Conservation (phyloP, 2,329 filamentous ascomycete species). For the Lecanicillium sp. region DNA sequence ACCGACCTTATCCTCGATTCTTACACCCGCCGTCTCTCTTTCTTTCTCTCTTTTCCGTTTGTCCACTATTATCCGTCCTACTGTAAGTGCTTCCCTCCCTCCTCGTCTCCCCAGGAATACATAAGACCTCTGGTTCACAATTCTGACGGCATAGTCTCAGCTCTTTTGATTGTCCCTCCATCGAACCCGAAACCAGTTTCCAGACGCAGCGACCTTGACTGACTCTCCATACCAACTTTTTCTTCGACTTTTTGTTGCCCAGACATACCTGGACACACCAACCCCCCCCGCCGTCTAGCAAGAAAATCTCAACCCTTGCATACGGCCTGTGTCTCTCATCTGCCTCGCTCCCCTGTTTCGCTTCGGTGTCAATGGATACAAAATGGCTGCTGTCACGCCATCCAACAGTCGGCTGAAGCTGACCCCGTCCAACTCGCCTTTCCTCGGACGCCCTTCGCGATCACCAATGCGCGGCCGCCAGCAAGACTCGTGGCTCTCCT, state of each 20-base stretch:
- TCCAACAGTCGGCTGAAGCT: slow-evolving; percentile 56
- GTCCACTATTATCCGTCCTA: not conserved
- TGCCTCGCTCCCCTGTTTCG: slow-evolving; percentile 6
- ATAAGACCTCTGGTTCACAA: not conserved
- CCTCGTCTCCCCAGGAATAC: not conserved
- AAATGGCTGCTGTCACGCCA: slow-evolving; percentile 51
- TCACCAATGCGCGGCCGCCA: slow-evolving; percentile 52
- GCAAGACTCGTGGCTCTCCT: slow-evolving; percentile 57
- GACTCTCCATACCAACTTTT: not conserved
- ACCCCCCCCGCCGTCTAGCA: too few species aligned
- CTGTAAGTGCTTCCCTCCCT: slow-evolving; percentile 1
- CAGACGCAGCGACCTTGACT: not conserved
- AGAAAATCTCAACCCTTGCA: not conserved
- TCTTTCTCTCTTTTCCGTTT: not conserved
- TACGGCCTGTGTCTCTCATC: not conserved
- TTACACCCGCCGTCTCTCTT: not conserved
- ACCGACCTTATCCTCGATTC: not conserved
- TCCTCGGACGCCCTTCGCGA: slow-evolving; percentile 54
- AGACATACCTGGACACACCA: too few species aligned
- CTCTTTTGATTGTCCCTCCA: slow-evolving; percentile 1
- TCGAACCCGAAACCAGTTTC: not conserved
- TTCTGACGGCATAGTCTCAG: slow-evolving; percentile 3
- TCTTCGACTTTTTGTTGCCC: not conserved
- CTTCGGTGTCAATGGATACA: slow-evolving; percentile 44
- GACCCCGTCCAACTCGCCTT: slow-evolving; percentile 74